phyloP scores from a whole-genome alignment of 257 asterid genomes.

The Fraxinus quadrangulata region DNA sequence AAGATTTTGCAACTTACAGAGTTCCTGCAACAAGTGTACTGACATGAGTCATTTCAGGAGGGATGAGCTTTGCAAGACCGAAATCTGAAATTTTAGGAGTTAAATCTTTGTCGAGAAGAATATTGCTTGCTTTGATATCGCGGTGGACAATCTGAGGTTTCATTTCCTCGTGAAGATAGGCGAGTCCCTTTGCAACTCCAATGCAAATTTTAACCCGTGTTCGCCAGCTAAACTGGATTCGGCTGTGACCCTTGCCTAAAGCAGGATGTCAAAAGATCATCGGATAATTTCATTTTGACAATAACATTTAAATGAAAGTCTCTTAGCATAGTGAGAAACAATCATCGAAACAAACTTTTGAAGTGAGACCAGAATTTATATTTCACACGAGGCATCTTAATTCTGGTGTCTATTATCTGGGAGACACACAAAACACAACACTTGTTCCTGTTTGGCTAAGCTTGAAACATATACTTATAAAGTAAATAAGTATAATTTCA shows the following conservation, averaged over 20 bases:
- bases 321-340: background rate
- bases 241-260: constrained; percentile 53
- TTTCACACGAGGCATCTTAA: background rate
- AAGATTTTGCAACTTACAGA: constrained; percentile 54
- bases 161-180: constrained; percentile 95
- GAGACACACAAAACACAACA: too few relatives aligned
- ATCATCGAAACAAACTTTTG: background rate
- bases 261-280: constrained; percentile 28
- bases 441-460: too few relatives aligned
- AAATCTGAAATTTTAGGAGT: constrained; percentile 93
- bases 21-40: constrained; percentile 99
- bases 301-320: background rate
- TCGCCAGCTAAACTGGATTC: constrained; percentile 63
- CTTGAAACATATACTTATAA: too few relatives aligned
- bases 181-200: constrained; percentile 85
- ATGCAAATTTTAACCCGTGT: constrained; percentile 63
- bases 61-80: constrained; percentile 94
- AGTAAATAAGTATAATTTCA: background rate
- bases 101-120: constrained; percentile 80
- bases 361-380: background rate
- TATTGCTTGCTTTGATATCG: constrained; percentile 96
- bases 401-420: too few relatives aligned
- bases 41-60: constrained; percentile 79
- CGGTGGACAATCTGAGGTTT: constrained; percentile 88
- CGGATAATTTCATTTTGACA: constrained; percentile 19